These are phyloP conservation scores for Cercophora newfieldiana DNA, from an alignment of 495 filamentous ascomycete genomes.

Conservation along the genomic window DNA sequence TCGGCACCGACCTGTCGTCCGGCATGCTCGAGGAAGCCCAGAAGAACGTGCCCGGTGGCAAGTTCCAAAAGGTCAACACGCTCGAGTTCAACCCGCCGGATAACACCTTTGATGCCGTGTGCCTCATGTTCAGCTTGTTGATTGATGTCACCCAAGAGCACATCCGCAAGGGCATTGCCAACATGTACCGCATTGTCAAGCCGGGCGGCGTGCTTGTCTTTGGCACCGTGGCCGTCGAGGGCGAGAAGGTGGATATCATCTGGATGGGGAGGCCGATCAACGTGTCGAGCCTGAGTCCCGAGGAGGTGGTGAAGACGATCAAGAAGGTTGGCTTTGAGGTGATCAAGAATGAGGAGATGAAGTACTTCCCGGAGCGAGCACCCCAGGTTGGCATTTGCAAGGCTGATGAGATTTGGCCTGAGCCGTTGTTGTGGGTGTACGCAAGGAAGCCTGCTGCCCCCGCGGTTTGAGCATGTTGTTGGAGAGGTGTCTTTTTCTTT, in stretches of 20 bases:
- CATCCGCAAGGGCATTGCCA: conserved; percentile 5
- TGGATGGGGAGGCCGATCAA: conserved; percentile 18
- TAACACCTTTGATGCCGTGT: conserved; percentile 17
- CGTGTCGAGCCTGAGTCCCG: conserved; percentile 18
- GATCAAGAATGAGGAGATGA: conserved; percentile 4
- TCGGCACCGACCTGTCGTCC: conserved; percentile 38
- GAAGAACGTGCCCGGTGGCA: conserved; percentile 30
- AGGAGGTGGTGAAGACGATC: conserved; percentile 13
- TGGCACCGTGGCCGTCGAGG: conserved; percentile 17
- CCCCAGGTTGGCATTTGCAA: conserved; percentile 25
- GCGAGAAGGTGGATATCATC: conserved; percentile 11
- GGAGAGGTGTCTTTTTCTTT: no score
- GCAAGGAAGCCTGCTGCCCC: conserved; percentile 20
- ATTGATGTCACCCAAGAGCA: conserved; percentile 18
- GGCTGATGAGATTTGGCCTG: conserved; percentile 22
- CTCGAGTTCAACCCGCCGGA: conserved; percentile 24
- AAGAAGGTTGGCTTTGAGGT: conserved; percentile 19
- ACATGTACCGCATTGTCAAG: conserved; percentile 8
- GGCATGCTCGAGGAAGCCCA: conserved; percentile 37
- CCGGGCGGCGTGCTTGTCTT: conserved; percentile 24
- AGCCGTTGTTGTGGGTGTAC: conserved; percentile 26
- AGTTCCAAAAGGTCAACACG: conserved; percentile 36
- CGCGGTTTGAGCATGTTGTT: neutral
- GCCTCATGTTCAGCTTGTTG: conserved; percentile 19
- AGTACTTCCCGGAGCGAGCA: conserved; percentile 15